These are phyloP conservation scores for Taiozyma sp. DNA, from an alignment of 1,139 yeast species.

Conservation along the genomic window DNA sequence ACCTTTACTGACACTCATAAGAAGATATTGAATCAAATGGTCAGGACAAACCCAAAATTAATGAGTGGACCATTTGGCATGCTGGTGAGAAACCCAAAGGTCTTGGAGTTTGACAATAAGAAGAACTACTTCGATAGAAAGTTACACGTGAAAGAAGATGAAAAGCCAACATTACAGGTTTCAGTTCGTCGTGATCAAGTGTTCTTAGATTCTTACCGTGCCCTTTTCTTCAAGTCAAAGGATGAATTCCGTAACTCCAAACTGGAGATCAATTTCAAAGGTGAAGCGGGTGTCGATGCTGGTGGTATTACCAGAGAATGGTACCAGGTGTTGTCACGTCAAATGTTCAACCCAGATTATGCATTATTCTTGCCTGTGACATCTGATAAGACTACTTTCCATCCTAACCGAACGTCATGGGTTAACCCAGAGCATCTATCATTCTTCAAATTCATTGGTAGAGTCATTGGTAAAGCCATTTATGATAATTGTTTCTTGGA, in stretches of 20 bases:
- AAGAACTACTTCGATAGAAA: conserved; percentile 78
- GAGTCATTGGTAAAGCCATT: conserved; percentile 92
- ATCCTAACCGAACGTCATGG: conserved; percentile 90
- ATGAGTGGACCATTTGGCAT: conserved; percentile 97
- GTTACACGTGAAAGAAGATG: conserved; percentile 44
- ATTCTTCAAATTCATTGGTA: conserved; percentile 91
- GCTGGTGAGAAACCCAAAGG: conserved; percentile 83
- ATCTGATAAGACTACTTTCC: conserved; percentile 89
- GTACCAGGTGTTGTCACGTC: conserved; percentile 92
- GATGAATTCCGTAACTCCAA: conserved; percentile 72
- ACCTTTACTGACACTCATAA: conserved; percentile 89
- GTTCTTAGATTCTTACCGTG: conserved; percentile 83
- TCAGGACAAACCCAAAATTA: conserved; percentile 81
- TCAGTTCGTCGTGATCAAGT: conserved; percentile 86
- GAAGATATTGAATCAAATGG: conserved; percentile 87
- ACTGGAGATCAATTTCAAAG: conserved; percentile 76
- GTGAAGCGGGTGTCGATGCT: conserved; percentile 97
- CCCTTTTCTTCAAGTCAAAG: conserved; percentile 73
- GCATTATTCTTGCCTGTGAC: conserved; percentile 92
- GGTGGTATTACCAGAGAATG: conserved; percentile 98
- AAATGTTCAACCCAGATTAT: conserved; percentile 95
- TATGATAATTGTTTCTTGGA: conserved; percentile 84
- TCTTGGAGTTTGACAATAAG: conserved; percentile 92
- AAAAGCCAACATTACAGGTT: conserved; percentile 48
- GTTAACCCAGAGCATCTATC: conserved; percentile 91